These are phyloP conservation scores for Hypomyces rosellus DNA, from an alignment of 2,329 filamentous ascomycete species.

Conservation along the genomic window DNA sequence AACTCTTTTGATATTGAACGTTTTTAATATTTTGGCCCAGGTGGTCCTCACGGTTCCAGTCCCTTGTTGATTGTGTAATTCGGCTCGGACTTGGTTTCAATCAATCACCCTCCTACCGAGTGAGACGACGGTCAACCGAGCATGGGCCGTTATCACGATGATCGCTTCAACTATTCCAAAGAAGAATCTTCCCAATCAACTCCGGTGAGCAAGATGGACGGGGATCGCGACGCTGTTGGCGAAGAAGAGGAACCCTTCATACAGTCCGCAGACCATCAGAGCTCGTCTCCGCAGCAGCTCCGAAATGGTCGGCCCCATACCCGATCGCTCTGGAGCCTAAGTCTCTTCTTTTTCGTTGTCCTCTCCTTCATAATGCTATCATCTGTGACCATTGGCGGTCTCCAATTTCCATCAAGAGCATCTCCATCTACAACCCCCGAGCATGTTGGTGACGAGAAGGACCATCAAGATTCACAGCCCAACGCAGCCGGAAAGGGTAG, in stretches of 20 bases:
- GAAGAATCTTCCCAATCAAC: not conserved
- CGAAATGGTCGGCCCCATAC: not conserved
- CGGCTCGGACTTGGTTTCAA: too few species aligned
- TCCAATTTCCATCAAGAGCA: slow-evolving; percentile 8
- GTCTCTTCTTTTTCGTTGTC: slow-evolving; percentile 17
- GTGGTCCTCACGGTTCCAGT: too few species aligned
- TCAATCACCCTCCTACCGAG: too few species aligned
- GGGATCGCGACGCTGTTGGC: too few species aligned
- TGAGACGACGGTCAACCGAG: not conserved
- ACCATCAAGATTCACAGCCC: slow-evolving; percentile 6
- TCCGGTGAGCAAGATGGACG: slow-evolving; percentile 5
- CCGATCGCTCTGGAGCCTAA: slow-evolving; percentile 10
- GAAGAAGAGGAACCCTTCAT: not conserved
- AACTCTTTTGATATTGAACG: too few species aligned
- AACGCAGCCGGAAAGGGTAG: not conserved
- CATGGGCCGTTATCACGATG: slow-evolving; percentile 1
- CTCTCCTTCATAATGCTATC: slow-evolving; percentile 19
- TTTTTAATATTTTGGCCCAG: too few species aligned
- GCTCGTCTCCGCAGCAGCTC: not conserved
- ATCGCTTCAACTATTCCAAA: not conserved
- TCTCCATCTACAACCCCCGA: not conserved
- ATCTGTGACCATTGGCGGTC: slow-evolving; percentile 15
- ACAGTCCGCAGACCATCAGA: not conserved
- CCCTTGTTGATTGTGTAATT: too few species aligned
- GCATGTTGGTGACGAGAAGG: slow-evolving; percentile 2